phyloP scores from a whole-genome alignment of 441 rosid genomes.

The Viola pubescens region DNA sequence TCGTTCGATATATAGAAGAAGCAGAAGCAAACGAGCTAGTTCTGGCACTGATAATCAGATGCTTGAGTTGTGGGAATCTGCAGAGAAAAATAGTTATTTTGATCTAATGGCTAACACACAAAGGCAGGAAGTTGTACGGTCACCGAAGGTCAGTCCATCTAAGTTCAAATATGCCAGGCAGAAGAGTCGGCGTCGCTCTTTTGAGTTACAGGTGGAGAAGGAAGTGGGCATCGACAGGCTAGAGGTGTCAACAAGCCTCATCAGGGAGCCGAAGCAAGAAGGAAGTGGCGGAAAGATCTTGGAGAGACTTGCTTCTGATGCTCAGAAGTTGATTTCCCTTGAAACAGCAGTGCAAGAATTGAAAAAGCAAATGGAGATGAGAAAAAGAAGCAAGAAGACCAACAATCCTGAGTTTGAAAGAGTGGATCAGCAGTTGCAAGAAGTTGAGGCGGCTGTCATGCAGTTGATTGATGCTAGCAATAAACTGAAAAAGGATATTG shows the following conservation, averaged over 20 bases:
- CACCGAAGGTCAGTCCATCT: slow-evolving; percentile 6
- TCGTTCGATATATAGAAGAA: slow-evolving; percentile 38
- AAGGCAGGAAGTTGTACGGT: slow-evolving; percentile 19
- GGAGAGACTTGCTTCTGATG: slow-evolving; percentile 66
- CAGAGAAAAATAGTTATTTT: slow-evolving; percentile 29
- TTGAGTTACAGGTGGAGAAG: slow-evolving; percentile 38
- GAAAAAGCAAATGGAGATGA: slow-evolving; percentile 49
- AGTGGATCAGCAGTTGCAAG: slow-evolving; percentile 52
- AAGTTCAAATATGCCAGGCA: slow-evolving; percentile 20
- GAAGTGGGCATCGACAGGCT: slow-evolving; percentile 50
- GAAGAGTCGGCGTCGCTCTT: slow-evolving; percentile 34
- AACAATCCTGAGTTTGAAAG: slow-evolving; percentile 42
- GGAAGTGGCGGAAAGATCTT: slow-evolving; percentile 41
- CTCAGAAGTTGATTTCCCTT: slow-evolving; percentile 52
- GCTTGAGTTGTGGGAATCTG: slow-evolving; percentile 57
- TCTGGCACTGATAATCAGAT: slow-evolving; percentile 35
- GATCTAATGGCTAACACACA: slow-evolving; percentile 21
- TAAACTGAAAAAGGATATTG: slow-evolving; percentile 42
- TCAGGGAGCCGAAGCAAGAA: slow-evolving; percentile 30
- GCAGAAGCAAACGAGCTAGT: slow-evolving; percentile 38
- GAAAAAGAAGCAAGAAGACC: slow-evolving; percentile 45
- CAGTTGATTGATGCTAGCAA: slow-evolving; percentile 47
- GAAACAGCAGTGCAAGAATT: slow-evolving; percentile 48
- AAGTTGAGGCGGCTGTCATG: slow-evolving; percentile 52
- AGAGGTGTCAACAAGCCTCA: slow-evolving; percentile 39